phyloP scores from a whole-genome alignment of 257 asterid species.

The Craterostigma plantagineum region DNA sequence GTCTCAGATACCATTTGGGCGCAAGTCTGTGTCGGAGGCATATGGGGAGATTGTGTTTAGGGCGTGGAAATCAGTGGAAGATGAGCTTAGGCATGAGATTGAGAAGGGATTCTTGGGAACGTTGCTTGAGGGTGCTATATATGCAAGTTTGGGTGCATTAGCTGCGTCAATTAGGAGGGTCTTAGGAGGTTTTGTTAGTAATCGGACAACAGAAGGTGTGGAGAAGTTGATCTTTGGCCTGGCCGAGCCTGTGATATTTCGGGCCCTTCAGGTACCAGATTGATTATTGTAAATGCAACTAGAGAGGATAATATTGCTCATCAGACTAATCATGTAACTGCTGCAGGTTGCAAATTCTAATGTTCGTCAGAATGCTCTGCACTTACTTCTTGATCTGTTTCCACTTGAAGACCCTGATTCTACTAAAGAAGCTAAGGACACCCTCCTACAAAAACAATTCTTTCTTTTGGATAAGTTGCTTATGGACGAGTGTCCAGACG shows the following conservation, averaged over 20 bases:
- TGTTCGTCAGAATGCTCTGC: slow-evolving; percentile 87
- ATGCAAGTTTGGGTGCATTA: slow-evolving; percentile 41
- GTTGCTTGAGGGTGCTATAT: slow-evolving; percentile 56
- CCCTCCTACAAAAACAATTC: slow-evolving; percentile 61
- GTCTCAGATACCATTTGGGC: slow-evolving; percentile 83
- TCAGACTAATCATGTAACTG: not conserved
- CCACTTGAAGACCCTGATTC: slow-evolving; percentile 93
- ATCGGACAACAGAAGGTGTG: slow-evolving; percentile 64
- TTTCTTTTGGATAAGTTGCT: slow-evolving; percentile 72
- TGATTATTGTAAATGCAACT: not conserved
- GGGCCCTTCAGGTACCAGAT: slow-evolving; percentile 74
- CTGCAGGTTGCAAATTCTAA: slow-evolving; percentile 84
- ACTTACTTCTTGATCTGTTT: slow-evolving; percentile 69
- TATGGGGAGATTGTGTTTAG: slow-evolving; percentile 74
- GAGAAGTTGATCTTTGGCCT: slow-evolving; percentile 62
- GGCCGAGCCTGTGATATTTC: slow-evolving; percentile 82
- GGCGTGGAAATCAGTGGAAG: slow-evolving; percentile 69
- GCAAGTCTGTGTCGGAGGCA: slow-evolving; percentile 69
- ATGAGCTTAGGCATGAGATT: slow-evolving; percentile 42
- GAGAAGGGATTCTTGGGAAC: slow-evolving; percentile 61
- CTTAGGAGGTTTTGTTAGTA: slow-evolving; percentile 48
- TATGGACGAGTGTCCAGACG: slow-evolving; percentile 76
- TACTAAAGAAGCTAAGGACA: slow-evolving; percentile 71
- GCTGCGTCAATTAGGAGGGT: slow-evolving; percentile 65
- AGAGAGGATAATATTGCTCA: no score